Evolutionary conservation across 2,329 filamentous ascomycete genomes (phyloP).

Genomic region (Trichoderma citrinoviride): DNA sequence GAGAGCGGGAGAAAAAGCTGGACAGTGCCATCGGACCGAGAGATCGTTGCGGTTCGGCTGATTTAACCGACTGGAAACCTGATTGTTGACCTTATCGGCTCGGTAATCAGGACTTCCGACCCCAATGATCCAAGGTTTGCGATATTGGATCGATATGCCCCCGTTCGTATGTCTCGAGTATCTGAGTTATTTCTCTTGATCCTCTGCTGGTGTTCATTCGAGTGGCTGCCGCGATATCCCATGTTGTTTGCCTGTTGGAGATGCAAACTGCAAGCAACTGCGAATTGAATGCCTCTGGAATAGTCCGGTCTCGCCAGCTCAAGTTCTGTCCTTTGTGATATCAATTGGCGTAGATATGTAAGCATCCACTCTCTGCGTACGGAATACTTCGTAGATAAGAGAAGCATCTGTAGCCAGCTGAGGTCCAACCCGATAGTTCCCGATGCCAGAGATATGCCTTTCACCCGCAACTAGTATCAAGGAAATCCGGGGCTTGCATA

Average conservation of each 20-base stretch:
- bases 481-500: neutral
- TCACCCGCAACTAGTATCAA: neutral
- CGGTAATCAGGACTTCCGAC: neutral
- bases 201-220: neutral
- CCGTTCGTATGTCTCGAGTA: neutral
- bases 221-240: neutral
- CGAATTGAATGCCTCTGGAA: neutral
- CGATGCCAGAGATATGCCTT: neutral
- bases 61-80: neutral
- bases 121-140: neutral
- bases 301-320: neutral
- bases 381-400: neutral
- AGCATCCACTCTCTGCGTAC: neutral
- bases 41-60: neutral
- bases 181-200: neutral
- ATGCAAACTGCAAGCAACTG: neutral
- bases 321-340: too few species aligned
- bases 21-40: neutral
- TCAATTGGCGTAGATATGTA: neutral
- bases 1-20: neutral
- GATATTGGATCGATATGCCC: neutral
- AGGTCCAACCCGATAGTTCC: conserved; percentile 2
- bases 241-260: neutral
- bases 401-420: neutral
- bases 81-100: neutral